A percentile compares a stretch with the other conserved stretches of the same genome.
Conservation (phyloP, 2,329 filamentous ascomycete species). For the Trichoderma sp. region DNA sequence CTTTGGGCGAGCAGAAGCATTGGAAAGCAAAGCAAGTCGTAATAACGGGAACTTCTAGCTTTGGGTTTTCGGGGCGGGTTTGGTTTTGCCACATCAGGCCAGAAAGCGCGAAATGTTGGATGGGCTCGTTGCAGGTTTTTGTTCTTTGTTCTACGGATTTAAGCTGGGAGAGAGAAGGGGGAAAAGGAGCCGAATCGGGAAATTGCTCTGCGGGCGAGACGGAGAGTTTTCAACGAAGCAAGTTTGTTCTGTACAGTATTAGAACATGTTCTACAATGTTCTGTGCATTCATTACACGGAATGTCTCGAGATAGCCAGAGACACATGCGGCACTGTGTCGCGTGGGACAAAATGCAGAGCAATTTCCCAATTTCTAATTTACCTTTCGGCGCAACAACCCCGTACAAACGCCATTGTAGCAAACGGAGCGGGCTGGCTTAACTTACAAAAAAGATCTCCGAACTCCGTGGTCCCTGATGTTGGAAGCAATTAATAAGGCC, state of each 20-base stretch:
- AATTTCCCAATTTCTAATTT: neutral
- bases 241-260: neutral
- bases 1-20: neutral
- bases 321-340: slow-evolving; percentile 1
- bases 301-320: neutral
- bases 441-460: neutral
- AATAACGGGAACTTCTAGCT: neutral
- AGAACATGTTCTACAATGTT: neutral
- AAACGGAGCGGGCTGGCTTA: neutral
- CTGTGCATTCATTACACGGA: neutral
- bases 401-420: neutral
- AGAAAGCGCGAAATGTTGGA: neutral
- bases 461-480: slow-evolving; percentile 3
- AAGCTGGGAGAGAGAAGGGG: neutral
- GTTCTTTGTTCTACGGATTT: neutral
- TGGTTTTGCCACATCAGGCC: neutral
- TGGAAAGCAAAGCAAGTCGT: neutral
- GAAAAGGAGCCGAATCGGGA: neutral
- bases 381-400: neutral
- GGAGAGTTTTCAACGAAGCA: neutral
- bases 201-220: slow-evolving; percentile 3
- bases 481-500: neutral
- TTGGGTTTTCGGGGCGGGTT: neutral
- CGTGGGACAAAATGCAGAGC: neutral
- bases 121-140: neutral